Conservation (phyloP, 768 basidiomycete species). For the Tylopilus vinaceipallidus region DNA sequence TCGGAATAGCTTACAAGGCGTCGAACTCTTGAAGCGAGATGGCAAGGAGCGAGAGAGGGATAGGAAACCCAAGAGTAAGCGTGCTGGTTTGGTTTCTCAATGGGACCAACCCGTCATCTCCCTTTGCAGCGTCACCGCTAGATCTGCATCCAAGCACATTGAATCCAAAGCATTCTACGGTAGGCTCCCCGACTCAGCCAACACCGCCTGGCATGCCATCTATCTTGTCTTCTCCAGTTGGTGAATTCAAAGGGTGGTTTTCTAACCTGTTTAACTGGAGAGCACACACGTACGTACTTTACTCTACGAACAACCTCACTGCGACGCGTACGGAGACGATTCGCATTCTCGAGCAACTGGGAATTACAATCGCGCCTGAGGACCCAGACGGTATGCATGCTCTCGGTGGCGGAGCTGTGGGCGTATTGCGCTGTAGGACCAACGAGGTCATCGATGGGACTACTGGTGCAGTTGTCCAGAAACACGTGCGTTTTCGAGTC, state of each 20-base stretch:
- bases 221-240: conserved; percentile 68
- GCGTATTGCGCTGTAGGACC: conserved; percentile 48
- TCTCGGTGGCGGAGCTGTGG: conserved; percentile 32
- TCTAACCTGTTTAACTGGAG: conserved; percentile 95
- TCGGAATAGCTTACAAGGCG: conserved; percentile 45
- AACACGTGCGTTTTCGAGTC: conserved; percentile 79
- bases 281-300: conserved; percentile 50
- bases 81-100: background rate
- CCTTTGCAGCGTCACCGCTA: conserved; percentile 49
- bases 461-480: conserved; percentile 49
- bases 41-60: conserved; percentile 49
- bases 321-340: conserved; percentile 65
- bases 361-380: conserved; percentile 61
- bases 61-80: conserved; percentile 51
- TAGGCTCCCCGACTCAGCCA: conserved; percentile 49
- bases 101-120: background rate
- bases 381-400: conserved; percentile 36
- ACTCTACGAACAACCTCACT: conserved; percentile 53
- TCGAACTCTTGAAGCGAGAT: conserved; percentile 31
- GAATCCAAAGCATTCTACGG: conserved; percentile 45
- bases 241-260: conserved; percentile 92
- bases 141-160: conserved; percentile 44
- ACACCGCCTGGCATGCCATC: conserved; percentile 36
- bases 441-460: conserved; percentile 45
- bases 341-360: conserved; percentile 62